A percentile compares a stretch with the other conserved stretches of the same genome.
These are phyloP conservation scores for Candida bentonensis DNA, from an alignment of 805 yeast species.

Conservation along the genomic window DNA sequence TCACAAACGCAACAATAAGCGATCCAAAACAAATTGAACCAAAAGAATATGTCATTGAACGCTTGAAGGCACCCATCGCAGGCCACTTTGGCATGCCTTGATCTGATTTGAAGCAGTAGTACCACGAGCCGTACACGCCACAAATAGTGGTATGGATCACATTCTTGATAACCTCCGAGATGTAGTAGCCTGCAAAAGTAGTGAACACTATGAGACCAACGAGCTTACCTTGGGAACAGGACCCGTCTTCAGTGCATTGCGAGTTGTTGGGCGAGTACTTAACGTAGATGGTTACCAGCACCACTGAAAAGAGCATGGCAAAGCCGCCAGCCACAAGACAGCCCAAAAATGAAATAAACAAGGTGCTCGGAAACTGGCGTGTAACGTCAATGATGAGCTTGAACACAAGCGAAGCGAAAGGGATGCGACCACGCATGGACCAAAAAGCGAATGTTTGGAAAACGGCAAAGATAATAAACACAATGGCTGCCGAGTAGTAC, in stretches of 20 bases:
- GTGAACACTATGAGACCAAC: constrained; percentile 60
- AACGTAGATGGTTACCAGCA: constrained; percentile 63
- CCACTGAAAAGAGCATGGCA: constrained; percentile 49
- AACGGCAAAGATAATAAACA: constrained; percentile 50
- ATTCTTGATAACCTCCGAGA: constrained; percentile 71
- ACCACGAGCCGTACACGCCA: constrained; percentile 87
- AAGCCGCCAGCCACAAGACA: constrained; percentile 46
- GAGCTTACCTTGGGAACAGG: constrained; percentile 45
- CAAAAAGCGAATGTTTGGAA: constrained; percentile 60
- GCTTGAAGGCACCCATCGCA: constrained; percentile 63
- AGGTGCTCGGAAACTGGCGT: constrained; percentile 55
- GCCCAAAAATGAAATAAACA: constrained; percentile 48
- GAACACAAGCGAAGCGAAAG: constrained; percentile 57
- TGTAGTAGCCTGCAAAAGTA: constrained; percentile 70
- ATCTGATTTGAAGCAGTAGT: constrained; percentile 60
- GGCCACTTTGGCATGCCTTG: constrained; percentile 71
- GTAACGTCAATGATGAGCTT: constrained; percentile 66
- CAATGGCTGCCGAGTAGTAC: constrained; percentile 72
- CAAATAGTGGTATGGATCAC: constrained; percentile 68
- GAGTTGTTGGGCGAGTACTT: constrained; percentile 39
- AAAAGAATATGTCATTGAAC: constrained; percentile 74
- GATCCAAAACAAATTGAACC: constrained; percentile 88
- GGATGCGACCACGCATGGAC: constrained; percentile 56
- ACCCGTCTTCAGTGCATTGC: constrained; percentile 25
- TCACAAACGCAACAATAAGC: constrained; percentile 55